Base-by-base conservation (phyloP, 139 green algal genomes). In the Monoraphidium neglectum region DNA sequence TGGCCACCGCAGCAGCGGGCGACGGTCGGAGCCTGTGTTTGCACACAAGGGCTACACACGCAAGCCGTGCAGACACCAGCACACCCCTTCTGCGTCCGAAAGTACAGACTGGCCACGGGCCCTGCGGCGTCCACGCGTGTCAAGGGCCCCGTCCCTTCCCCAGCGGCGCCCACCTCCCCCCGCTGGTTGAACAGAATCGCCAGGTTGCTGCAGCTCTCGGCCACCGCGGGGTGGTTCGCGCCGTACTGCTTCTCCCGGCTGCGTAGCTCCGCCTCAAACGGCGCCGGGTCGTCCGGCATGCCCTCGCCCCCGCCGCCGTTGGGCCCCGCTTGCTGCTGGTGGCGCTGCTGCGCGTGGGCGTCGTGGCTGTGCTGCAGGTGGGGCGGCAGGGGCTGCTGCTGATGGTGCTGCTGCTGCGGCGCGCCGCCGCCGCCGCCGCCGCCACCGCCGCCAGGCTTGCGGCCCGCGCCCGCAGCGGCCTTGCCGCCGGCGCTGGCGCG, bases 171-270 rank as follows among this genome's bases (percentile, higher is more conserved):
- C n/a, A n/a, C n/a, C n/a, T 87, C 78, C 8, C 80, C 81, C 35
- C 74, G 43, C 76, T 91, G 87, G 74, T 90, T 97, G 82, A 95
- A 87, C 51, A 96, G 49, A 61, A 95, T 94, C 30, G 93, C 94
- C 28, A 97, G 87, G 78, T 97, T 94, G 76, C 64, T 87, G 56
- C 91, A 83, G 23, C 68, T 81, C 74, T 96, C 91, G 0, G 92
- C 92, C 26, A 97, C 89, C 26, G 88, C 83, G 12, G 85, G 87
- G 76, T 96, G 90, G 47, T 81, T 33, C 33, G 75, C 68, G 51
- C 93, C 78, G 74, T 79, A 72, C 38, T 79, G 67, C 49, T 28
- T 40, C 77, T 95, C 89, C 18, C 87, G 77, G 23, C 77, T 53
- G 61, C 64, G 51, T 36, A 96, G 78, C 79, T 93, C 90, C 16